Evolutionary conservation across 345 rosid species (phyloP).

Genomic region (Eucalyptus grandis): DNA sequence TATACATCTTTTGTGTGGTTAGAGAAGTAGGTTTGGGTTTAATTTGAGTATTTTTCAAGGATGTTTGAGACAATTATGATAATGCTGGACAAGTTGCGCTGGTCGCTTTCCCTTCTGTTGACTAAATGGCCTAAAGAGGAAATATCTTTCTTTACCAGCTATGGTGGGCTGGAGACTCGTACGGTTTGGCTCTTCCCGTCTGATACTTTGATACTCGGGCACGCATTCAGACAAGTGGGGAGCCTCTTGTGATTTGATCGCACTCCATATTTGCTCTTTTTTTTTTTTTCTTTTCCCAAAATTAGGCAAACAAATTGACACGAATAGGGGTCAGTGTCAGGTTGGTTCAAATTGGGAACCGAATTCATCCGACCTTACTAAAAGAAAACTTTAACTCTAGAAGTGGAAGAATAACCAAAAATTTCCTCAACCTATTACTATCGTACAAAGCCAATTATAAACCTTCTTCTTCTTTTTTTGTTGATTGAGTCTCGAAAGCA

Average conservation of each 20-base stretch:
- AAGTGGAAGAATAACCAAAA: no score
- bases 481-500: accelerated
- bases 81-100: background rate
- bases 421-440: no score
- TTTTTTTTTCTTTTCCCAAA: accelerated
- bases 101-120: background rate
- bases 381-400: background rate
- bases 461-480: accelerated
- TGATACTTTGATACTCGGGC: background rate
- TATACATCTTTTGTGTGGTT: no score
- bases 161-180: background rate
- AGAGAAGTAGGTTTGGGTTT: background rate
- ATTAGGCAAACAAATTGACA: no score
- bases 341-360: background rate
- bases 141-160: background rate
- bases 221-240: background rate
- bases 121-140: background rate
- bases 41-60: background rate
- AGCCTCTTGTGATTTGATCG: accelerated
- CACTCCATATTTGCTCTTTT: background rate
- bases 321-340: accelerated
- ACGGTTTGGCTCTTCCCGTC: background rate
- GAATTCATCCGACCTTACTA: background rate
- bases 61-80: no score
- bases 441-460: accelerated